Percentiles rank a stretch among this genome's conserved stretches.
These are phyloP conservation scores for Xylariaceae sp. DNA, from an alignment of 2,329 filamentous ascomycete genomes.

Conservation along the genomic window DNA sequence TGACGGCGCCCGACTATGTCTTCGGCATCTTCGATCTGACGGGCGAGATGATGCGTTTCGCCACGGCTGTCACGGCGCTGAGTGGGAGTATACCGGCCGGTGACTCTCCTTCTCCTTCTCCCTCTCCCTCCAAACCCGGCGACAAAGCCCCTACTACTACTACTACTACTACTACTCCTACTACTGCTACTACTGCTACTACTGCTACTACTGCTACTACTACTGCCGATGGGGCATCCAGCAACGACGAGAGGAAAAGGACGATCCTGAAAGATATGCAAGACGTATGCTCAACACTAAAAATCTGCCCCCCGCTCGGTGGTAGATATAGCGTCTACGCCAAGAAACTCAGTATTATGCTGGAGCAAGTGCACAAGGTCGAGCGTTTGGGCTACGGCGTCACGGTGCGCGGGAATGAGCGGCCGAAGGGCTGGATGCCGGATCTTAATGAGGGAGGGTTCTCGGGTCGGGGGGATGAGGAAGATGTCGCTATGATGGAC, in stretches of 20 bases:
- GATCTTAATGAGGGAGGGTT: conserved; percentile 47
- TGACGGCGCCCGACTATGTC: conserved; percentile 80
- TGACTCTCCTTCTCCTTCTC: conserved; percentile 12
- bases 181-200: too few species aligned
- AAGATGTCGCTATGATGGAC: conserved; percentile 23
- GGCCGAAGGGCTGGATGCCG: conserved; percentile 87
- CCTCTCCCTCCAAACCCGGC: background rate
- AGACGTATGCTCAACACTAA: conserved; percentile 67
- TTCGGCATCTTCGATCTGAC: conserved; percentile 90
- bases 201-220: too few species aligned
- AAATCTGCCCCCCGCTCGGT: conserved; percentile 59
- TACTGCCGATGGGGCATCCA: background rate
- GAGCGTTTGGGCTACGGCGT: conserved; percentile 86
- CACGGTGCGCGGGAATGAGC: conserved; percentile 77
- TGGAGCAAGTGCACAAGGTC: conserved; percentile 85
- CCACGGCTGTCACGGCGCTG: conserved; percentile 79
- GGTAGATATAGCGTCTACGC: conserved; percentile 48
- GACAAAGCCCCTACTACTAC: background rate
- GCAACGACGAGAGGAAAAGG: conserved; percentile 27
- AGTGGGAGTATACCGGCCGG: conserved; percentile 49
- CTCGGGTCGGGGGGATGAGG: conserved; percentile 18
- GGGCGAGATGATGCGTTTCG: conserved; percentile 95
- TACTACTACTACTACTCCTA: too few species aligned
- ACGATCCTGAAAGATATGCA: conserved; percentile 78
- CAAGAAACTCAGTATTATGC: conserved; percentile 83